Base-by-base conservation (phyloP, 2,329 filamentous ascomycete genomes). In the Teratosphaeria viscida region DNA sequence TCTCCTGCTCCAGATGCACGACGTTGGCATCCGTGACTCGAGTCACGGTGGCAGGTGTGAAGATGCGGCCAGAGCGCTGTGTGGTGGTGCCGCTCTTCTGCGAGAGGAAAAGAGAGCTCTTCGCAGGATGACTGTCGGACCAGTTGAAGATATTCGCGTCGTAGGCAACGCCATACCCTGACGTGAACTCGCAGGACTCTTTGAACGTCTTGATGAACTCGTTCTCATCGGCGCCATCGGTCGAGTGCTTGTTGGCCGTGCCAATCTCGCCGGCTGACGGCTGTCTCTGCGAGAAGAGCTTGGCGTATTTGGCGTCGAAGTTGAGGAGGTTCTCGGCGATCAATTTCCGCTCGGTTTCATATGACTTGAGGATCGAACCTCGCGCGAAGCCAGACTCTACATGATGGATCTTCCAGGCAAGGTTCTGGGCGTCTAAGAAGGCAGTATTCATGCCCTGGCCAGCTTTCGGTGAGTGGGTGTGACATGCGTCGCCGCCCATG, bases 361-460 rank as follows among this genome's bases (percentile, higher is more conserved):
- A 97, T 0, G 92, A 94, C 62, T 85, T 83, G 56, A 97, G 81
- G 19, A 94, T 80, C 2, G 83, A 82, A 62, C 89, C 86, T 34
- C 85, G 77, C 1, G 90, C 89, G 65, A 95, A 89, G 12, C 90
- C 90, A 29, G 82, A 81, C 71, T 96, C 91, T 10, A 96, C 92
- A 39, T 89, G 85, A 71, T 96, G 92, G 57, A 96, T 89, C 78
- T 97, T 97, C 92, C 92, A 97, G 7, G 92, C 92, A 49, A 97
- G 79, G 73, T 96, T 97, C 61, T 90, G 83, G 0, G 90, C 90
- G 67, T 81, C 78, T 55, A 81, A 73, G 74, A 82, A 82, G 26
- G 82, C 78, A 64, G 82, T 83, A 75, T 83, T 83, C 81, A 82
- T 85, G 60, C 83, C 83, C 67, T 86, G 83, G 16, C 83, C 83